phyloP scores from a whole-genome alignment of 2,329 filamentous ascomycete species.

The Apiospora koreana region DNA sequence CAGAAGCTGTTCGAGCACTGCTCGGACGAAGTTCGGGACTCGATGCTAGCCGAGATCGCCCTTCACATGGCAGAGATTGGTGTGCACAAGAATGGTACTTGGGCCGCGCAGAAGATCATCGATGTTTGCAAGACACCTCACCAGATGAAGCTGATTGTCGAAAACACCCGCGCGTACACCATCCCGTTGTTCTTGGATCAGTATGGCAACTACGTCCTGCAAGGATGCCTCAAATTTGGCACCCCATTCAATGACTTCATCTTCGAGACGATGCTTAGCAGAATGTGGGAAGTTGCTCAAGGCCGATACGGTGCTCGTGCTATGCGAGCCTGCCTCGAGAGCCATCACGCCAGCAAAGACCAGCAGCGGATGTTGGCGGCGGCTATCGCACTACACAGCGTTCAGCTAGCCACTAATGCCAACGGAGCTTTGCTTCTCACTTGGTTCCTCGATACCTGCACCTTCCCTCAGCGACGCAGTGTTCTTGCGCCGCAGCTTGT shows the following conservation, averaged over 20 bases:
- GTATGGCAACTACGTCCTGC: conserved; percentile 97
- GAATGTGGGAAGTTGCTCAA: conserved; percentile 91
- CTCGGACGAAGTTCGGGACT: conserved; percentile 84
- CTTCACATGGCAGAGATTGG: conserved; percentile 96
- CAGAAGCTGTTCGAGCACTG: conserved; percentile 98
- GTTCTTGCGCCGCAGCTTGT: conserved; percentile 91
- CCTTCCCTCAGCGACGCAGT: conserved; percentile 86
- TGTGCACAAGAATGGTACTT: conserved; percentile 98
- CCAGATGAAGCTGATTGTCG: conserved; percentile 83
- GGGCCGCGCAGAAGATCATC: conserved; percentile 99
- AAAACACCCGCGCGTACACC: conserved; percentile 81
- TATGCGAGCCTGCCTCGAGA: conserved; percentile 95
- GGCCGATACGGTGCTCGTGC: conserved; percentile 92
- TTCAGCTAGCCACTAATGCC: conserved; percentile 92
- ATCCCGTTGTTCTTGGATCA: conserved; percentile 94
- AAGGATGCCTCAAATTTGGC: conserved; percentile 92
- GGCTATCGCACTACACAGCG: conserved; percentile 93
- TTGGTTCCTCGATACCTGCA: conserved; percentile 98
- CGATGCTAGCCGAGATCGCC: conserved; percentile 85
- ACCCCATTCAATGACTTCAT: conserved; percentile 92
- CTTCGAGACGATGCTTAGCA: conserved; percentile 93
- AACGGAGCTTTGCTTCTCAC: conserved; percentile 93
- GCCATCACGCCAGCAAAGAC: conserved; percentile 90
- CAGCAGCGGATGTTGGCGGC: conserved; percentile 95
- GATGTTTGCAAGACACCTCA: conserved; percentile 84